A percentile compares a stretch with the other conserved stretches of the same genome.
Conservation (phyloP, 768 basidiomycete genomes). For the Multifurca ochricompacta region DNA sequence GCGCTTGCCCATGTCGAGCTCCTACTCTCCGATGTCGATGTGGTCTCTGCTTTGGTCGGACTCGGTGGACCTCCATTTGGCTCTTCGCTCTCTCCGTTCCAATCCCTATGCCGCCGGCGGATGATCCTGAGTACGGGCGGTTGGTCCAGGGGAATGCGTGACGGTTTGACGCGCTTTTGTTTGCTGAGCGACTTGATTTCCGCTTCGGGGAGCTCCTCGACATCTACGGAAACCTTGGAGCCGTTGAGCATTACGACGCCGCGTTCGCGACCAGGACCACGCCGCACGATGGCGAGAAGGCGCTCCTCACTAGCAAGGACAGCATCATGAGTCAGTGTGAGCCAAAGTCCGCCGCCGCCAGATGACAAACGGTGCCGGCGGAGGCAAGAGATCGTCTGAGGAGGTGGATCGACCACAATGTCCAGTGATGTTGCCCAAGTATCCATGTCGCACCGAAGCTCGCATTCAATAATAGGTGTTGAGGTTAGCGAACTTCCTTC, state of each 20-base stretch:
- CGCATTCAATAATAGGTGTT: conserved; percentile 68
- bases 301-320: conserved; percentile 72
- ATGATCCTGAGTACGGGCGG: conserved; percentile 74
- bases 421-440: conserved; percentile 80
- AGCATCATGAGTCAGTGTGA: conserved; percentile 83
- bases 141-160: conserved; percentile 86
- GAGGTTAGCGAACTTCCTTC: conserved; percentile 23
- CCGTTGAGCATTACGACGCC: conserved; percentile 87
- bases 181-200: conserved; percentile 80
- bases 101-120: conserved; percentile 61
- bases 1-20: conserved; percentile 39
- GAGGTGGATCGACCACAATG: conserved; percentile 89
- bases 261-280: conserved; percentile 63
- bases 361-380: conserved; percentile 79
- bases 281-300: conserved; percentile 63
- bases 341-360: conserved; percentile 90
- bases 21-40: conserved; percentile 20
- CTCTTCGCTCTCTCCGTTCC: conserved; percentile 45
- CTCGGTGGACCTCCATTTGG: conserved; percentile 16
- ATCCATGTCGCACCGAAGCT: conserved; percentile 87
- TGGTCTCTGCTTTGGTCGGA: conserved; percentile 8
- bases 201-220: conserved; percentile 78
- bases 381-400: conserved; percentile 72
- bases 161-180: conserved; percentile 80
- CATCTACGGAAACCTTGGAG: conserved; percentile 71